phyloP scores from a whole-genome alignment of 1,139 yeast species.

The Hanseniaspora uvarum region DNA sequence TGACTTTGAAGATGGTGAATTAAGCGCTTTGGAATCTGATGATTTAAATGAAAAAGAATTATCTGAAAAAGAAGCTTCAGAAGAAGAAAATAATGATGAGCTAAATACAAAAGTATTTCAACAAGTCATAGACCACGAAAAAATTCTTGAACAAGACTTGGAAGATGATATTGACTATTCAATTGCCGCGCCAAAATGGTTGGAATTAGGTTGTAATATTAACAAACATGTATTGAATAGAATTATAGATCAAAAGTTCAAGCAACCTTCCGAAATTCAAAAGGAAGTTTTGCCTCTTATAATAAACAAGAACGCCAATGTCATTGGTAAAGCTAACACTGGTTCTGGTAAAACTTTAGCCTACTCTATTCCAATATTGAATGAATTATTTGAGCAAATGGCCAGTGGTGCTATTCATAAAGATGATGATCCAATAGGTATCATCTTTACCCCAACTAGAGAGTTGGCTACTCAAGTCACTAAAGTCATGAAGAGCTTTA shows the following conservation, averaged over 20 bases:
- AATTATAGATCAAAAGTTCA: conserved; percentile 49
- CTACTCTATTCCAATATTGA: conserved; percentile 87
- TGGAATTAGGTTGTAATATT: conserved; percentile 26
- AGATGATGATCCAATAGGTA: conserved; percentile 48
- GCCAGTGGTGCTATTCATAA: conserved; percentile 20
- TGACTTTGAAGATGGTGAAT: conserved; percentile 25
- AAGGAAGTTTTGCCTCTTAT: conserved; percentile 65
- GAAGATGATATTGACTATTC: conserved; percentile 26
- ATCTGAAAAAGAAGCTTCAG: conserved; percentile 20
- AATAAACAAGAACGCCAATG: conserved; percentile 53
- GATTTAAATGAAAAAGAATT: conserved; percentile 21
- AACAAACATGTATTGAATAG: conserved; percentile 39
- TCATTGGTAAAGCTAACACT: conserved; percentile 92
- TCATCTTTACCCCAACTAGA: conserved; percentile 89
- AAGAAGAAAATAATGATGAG: conserved; percentile 20
- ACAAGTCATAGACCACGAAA: conserved; percentile 18
- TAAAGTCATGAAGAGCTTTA: conserved; percentile 33
- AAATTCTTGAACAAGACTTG: conserved; percentile 4
- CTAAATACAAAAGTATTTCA: conserved; percentile 19
- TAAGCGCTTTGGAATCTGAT: conserved; percentile 25
- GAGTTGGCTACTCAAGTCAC: conserved; percentile 93
- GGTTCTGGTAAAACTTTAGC: conserved; percentile 98
- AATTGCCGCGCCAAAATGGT: conserved; percentile 32
- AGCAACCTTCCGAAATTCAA: conserved; percentile 76
- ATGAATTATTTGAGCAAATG: conserved; percentile 38